Percentiles rank a stretch among this genome's conserved stretches.
phyloP scores from a whole-genome alignment of 257 asterid genomes.

The Oldenlandia corymbosa region DNA sequence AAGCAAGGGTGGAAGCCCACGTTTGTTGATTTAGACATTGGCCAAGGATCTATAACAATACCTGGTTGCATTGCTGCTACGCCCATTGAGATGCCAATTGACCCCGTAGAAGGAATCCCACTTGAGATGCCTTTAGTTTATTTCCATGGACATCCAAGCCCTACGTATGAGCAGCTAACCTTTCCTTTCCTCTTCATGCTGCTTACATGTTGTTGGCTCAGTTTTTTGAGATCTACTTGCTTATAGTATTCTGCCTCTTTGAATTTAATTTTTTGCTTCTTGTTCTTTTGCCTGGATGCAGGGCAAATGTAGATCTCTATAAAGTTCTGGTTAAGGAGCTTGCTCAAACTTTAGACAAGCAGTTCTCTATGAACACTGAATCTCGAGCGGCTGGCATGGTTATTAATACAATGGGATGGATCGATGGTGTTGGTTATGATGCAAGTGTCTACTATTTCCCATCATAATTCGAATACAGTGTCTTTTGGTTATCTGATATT shows the following conservation, averaged over 20 bases:
- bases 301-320: slow-evolving; percentile 84
- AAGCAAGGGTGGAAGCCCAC: slow-evolving; percentile 99
- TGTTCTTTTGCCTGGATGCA: slow-evolving; percentile 31
- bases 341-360: slow-evolving; percentile 73
- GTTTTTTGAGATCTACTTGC: background rate
- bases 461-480: background rate
- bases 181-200: background rate
- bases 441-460: slow-evolving; percentile 31
- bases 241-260: background rate
- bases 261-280: too few species aligned
- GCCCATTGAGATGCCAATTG: slow-evolving; percentile 88
- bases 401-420: slow-evolving; percentile 97
- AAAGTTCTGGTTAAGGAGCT: slow-evolving; percentile 91
- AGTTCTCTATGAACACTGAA: slow-evolving; percentile 75
- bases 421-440: slow-evolving; percentile 95
- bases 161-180: slow-evolving; percentile 42
- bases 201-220: background rate
- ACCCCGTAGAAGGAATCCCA: slow-evolving; percentile 97
- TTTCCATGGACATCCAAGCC: slow-evolving; percentile 85
- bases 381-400: slow-evolving; percentile 98
- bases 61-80: slow-evolving; percentile 98
- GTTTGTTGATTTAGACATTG: slow-evolving; percentile 92
- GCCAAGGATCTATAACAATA: slow-evolving; percentile 93
- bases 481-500: slow-evolving; percentile 4
- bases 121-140: slow-evolving; percentile 97